Conservation (phyloP, 2,329 filamentous ascomycete genomes). For the Cladosporium sp. region DNA sequence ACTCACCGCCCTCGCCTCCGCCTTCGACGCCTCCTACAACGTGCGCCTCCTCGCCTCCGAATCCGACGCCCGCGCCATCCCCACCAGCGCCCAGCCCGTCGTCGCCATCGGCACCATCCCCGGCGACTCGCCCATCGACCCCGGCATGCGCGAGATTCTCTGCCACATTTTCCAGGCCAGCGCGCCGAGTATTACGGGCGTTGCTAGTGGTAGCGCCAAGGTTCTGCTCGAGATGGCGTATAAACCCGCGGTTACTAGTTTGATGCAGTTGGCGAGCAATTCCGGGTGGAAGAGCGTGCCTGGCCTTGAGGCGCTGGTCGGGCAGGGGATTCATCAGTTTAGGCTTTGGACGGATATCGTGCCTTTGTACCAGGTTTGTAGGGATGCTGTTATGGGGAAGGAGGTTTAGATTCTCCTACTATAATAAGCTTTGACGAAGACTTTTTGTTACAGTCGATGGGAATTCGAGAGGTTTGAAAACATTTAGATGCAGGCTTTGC, state of each 20-base stretch:
- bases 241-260: constrained; percentile 73
- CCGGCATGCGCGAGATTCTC: constrained; percentile 62
- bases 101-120: constrained; percentile 90
- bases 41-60: constrained; percentile 58
- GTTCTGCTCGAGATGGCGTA: constrained; percentile 95
- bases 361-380: constrained; percentile 66
- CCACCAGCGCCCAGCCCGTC: constrained; percentile 47
- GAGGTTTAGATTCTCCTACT: too few relatives aligned
- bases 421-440: too few relatives aligned
- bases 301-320: constrained; percentile 81
- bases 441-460: too few relatives aligned
- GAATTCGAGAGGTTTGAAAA: too few relatives aligned
- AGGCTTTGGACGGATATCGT: constrained; percentile 79
- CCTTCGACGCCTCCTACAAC: constrained; percentile 70
- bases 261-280: constrained; percentile 78
- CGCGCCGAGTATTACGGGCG: constrained; percentile 33
- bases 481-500: too few relatives aligned
- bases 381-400: constrained; percentile 42
- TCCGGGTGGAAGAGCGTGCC: constrained; percentile 78
- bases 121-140: constrained; percentile 77
- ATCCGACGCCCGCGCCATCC: constrained; percentile 47
- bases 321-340: constrained; percentile 73
- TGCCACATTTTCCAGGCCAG: constrained; percentile 47
- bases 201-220: constrained; percentile 33
- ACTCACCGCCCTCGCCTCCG: constrained; percentile 60